A percentile compares a stretch with the other conserved stretches of the same genome.
Evolutionary conservation across 2,329 filamentous ascomycete species (phyloP).

Genomic region (Elsinoe fawcettii): DNA sequence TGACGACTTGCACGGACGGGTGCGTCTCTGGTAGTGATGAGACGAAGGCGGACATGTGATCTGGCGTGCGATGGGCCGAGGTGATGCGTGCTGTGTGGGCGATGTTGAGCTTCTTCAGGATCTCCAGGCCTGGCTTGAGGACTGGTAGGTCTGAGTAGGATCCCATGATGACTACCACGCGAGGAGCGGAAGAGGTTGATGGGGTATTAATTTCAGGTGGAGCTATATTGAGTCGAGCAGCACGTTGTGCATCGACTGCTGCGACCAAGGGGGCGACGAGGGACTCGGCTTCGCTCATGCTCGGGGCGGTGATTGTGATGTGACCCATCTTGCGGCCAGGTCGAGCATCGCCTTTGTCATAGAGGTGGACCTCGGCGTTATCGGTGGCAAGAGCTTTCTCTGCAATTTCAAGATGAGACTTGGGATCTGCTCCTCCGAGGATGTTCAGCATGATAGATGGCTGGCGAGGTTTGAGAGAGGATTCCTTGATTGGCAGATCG

Average conservation of each 20-base stretch:
- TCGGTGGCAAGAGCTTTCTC: constrained; percentile 50
- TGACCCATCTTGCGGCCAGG: constrained; percentile 93
- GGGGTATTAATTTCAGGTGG: constrained; percentile 29
- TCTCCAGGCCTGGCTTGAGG: constrained; percentile 56
- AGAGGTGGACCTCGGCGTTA: constrained; percentile 68
- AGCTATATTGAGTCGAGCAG: constrained; percentile 42
- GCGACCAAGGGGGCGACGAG: constrained; percentile 64
- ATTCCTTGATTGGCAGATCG: constrained; percentile 49
- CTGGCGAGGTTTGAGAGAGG: constrained; percentile 50
- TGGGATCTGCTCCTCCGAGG: constrained; percentile 58
- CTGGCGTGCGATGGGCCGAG: constrained; percentile 54
- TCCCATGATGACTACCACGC: constrained; percentile 72
- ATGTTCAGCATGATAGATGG: constrained; percentile 73
- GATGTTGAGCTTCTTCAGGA: constrained; percentile 62
- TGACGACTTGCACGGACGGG: constrained; percentile 38
- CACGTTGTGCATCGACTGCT: constrained; percentile 46
- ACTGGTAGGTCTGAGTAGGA: constrained; percentile 69
- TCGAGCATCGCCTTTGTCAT: constrained; percentile 78
- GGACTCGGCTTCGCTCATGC: constrained; percentile 59
- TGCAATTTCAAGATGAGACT: constrained; percentile 56
- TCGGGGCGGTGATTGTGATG: constrained; percentile 68
- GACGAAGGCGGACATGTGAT: constrained; percentile 41
- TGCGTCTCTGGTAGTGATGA: constrained; percentile 29
- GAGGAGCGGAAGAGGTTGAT: constrained; percentile 16
- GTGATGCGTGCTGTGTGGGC: constrained; percentile 68